Evolutionary conservation across 305 asterid genomes (phyloP), one percentile per base, ranked within the genome.

Genomic region (Caryopteris hybrid): DNA sequence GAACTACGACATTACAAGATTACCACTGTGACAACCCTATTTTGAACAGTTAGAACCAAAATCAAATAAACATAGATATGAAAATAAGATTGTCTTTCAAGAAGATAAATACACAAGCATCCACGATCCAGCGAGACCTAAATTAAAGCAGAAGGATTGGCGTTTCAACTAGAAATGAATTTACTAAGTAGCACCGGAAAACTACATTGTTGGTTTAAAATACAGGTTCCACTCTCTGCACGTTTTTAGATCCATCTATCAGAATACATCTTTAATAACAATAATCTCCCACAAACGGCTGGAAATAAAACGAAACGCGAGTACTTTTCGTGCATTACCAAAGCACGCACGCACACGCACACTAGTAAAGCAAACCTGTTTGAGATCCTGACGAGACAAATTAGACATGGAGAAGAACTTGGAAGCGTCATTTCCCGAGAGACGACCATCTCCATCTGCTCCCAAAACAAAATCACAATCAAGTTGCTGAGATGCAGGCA

Each of bases 401-500:
- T 79, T 88, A 14, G 95, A 86, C 87, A 81, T 73, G 68, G 84
- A 66, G 65, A 90, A 90, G 78, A 90, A 90, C 52, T 83, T 84
- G 50, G 71, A 79, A 69, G 91, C 95, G 72, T 89, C 95, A 42
- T 42, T 75, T 21, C 92, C 97, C 5, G 86, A 80, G 11, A 90
- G 70, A 56, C 95, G 88, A 7, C 95, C 97, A 83, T 90, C 97
- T 68, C 90, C 91, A 75, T 90, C 97, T 90, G 74, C 69, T 71
- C 21, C 8, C 62, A 52, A 38, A 11, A 64, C 4, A 8, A 59
- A 69, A 58, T 16, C 54, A 47, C 34, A 54, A 41, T 34, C 10
- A 34, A 61, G 1, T 23, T 55, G 55, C 43, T 25, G 23, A 36
- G 38, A 29, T 11, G 46, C 46, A 17, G 3, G 33, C 38, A 66